Conservation (phyloP, 176 grass and related monocot species). For the Carex littledalei region DNA sequence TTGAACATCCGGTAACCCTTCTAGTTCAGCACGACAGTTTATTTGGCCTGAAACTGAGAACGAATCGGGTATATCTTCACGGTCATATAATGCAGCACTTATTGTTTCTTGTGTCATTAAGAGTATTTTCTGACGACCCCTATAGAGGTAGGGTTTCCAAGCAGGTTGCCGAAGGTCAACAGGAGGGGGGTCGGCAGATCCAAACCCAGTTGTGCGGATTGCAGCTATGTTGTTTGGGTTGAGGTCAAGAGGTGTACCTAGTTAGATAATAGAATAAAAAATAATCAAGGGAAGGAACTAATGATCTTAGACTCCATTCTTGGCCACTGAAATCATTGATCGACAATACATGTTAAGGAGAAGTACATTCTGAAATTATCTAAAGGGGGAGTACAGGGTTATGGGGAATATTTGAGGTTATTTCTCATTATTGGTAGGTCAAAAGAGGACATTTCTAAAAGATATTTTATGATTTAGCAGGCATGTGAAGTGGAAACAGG, state of each 20-base stretch:
- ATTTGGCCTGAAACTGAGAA: conserved; percentile 86
- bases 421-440: conserved; percentile 14
- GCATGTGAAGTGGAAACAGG: background rate
- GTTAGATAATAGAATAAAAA: conserved; percentile 25
- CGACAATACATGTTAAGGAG: background rate
- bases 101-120: conserved; percentile 66
- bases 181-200: conserved; percentile 53
- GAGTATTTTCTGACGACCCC: conserved; percentile 70
- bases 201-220: conserved; percentile 67
- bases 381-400: background rate
- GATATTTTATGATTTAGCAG: background rate
- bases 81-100: conserved; percentile 86
- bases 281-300: background rate
- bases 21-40: conserved; percentile 86
- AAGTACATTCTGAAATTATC: background rate
- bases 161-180: conserved; percentile 80
- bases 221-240: conserved; percentile 64
- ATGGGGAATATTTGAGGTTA: conserved; percentile 9
- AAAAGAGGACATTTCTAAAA: background rate
- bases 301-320: background rate
- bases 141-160: conserved; percentile 91
- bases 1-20: conserved; percentile 94
- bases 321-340: background rate
- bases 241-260: conserved; percentile 88
- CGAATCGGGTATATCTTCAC: conserved; percentile 89